Evolutionary conservation across 768 basidiomycete species (phyloP).

Genomic region (Gymnopilus junonius): DNA sequence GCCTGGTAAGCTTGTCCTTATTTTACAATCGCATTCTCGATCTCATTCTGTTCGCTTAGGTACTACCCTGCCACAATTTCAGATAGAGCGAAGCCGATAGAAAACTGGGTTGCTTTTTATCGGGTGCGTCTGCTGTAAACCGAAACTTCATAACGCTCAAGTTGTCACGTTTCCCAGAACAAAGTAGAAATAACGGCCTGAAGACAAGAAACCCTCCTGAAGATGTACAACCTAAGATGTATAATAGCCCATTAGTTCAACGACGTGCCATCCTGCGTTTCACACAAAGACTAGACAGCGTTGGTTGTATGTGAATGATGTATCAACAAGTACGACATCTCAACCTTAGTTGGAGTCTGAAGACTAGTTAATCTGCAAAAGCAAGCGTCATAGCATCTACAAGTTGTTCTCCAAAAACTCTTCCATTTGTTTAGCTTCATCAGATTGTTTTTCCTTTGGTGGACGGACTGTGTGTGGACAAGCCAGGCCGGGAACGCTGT

Average conservation of each 20-base stretch:
- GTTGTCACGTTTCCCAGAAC: conserved; percentile 29
- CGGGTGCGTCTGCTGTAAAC: conserved; percentile 48
- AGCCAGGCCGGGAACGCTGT: too few relatives aligned
- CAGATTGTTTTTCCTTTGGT: too few relatives aligned
- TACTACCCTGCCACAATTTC: conserved; percentile 63
- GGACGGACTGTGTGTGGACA: too few relatives aligned
- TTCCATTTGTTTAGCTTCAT: too few relatives aligned
- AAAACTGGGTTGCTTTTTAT: conserved; percentile 77
- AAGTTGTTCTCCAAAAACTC: too few relatives aligned
- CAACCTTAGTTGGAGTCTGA: too few relatives aligned
- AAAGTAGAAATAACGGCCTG: conserved; percentile 37
- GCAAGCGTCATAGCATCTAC: not conserved
- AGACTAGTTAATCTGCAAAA: not conserved
- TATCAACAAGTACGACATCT: too few relatives aligned
- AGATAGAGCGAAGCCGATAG: conserved; percentile 62
- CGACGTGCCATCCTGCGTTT: too few relatives aligned
- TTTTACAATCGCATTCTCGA: not conserved
- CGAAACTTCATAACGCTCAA: not conserved
- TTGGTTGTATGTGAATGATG: too few relatives aligned
- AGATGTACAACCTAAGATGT: not conserved
- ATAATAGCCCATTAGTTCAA: too few relatives aligned
- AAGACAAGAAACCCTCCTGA: not conserved
- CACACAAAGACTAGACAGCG: too few relatives aligned
- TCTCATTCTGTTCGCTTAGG: conserved; percentile 41
- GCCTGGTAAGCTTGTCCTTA: conserved; percentile 57